Base-by-base conservation (phyloP, 2,329 filamentous ascomycete species). In the Pseudogymnoascus sp. region DNA sequence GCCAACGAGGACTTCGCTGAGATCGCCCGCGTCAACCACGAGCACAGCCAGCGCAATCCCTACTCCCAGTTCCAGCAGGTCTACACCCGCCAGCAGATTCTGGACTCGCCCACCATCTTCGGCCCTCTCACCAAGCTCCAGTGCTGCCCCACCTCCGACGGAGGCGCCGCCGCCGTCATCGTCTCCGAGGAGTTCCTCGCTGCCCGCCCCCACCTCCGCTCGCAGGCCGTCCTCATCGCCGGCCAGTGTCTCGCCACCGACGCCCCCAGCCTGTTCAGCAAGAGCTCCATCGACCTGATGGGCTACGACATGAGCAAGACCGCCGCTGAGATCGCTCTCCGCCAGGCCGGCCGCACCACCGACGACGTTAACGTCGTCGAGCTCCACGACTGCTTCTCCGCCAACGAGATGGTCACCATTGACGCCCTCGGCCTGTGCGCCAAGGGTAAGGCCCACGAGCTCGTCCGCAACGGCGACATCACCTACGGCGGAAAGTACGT, bases 51-150 rank as follows among this genome's bases (percentile, higher is more conserved):
- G 73, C 84, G 88, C 67, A 97, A 97, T 79, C 93, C 93, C 8
- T 99, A 99, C 80, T 93, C 91, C n/a, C 93, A 97, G 75, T 97
- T 99, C 81, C 88, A 88, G 70, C 85, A 95, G 70, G 90, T 93
- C 72, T 97, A 97, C 78, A 89, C 89, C 0, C 84, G 87, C 39
- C 89, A 96, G 32, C 87, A 97, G 75, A 81, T 97, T 72, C 75
- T 90, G 71, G 79, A 87, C 37, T 78, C 90, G 0, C 79, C 90
- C 63, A 89, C 85, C 81, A 90, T 97, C 74, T 86, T 90, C 76
- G 84, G 85, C 65, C 93, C 93, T 14, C 81, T 97, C 61, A 97
- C 94, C 62, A 97, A 97, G 77, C 86, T 97, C n/a, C 94, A 97
- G 78, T 97, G 93, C 82, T 97, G 93, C 76, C 93, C 94, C 1